Conservation (phyloP, 495 filamentous ascomycete species). For the Podospora pseudopauciseta region DNA sequence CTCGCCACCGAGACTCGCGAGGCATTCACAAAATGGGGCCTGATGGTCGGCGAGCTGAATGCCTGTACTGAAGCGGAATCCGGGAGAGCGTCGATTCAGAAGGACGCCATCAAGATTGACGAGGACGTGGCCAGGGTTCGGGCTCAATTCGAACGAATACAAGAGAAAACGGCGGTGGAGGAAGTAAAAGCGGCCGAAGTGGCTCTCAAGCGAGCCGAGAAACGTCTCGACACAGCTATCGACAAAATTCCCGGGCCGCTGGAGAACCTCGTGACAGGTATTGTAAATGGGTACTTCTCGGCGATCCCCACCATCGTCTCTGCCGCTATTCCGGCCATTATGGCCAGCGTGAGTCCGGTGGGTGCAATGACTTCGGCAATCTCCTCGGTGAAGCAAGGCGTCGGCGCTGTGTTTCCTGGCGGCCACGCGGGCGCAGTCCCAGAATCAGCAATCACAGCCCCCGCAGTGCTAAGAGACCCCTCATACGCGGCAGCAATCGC, state of each 20-base stretch:
- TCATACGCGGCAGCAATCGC: neutral
- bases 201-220: neutral
- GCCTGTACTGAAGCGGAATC: slow-evolving; percentile 5
- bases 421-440: neutral
- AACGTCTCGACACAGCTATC: slow-evolving; percentile 8
- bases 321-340: too few species aligned
- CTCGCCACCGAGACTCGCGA: slow-evolving; percentile 2
- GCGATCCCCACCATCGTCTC: too few species aligned
- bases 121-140: neutral
- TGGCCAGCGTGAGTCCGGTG: neutral
- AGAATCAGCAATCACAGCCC: too few species aligned
- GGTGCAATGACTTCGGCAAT: neutral
- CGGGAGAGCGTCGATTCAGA: neutral
- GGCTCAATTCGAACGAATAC: neutral
- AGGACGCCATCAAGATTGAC: neutral
- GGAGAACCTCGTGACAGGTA: neutral
- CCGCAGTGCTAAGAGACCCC: neutral
- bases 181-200: neutral
- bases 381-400: slow-evolving; percentile 1
- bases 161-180: neutral
- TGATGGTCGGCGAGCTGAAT: slow-evolving; percentile 9
- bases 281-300: neutral
- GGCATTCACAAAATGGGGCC: slow-evolving; percentile 3
- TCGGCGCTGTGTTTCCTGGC: neutral
- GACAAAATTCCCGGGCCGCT: slow-evolving; percentile 6